Evolutionary conservation across 192 early-diverging fungal species (phyloP).

Genomic region (Phycomyces nitens): DNA sequence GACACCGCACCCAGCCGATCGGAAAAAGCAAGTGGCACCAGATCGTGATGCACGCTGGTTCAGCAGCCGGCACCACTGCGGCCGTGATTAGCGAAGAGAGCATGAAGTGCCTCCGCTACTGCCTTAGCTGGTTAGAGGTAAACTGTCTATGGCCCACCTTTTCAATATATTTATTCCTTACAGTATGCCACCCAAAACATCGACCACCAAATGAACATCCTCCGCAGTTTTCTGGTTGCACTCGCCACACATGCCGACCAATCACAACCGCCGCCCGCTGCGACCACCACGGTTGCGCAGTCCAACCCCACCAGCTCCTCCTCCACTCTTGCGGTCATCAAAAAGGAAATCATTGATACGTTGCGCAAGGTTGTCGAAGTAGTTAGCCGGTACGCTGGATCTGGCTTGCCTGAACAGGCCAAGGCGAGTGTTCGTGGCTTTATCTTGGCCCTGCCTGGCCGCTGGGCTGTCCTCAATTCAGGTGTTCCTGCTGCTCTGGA

Average conservation of each 20-base stretch:
- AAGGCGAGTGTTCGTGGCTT: constrained; percentile 75
- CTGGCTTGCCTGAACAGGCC: constrained; percentile 79
- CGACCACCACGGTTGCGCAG: too few relatives aligned
- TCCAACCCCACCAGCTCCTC: too few relatives aligned
- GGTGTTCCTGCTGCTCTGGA: not conserved
- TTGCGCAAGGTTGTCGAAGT: constrained; percentile 85
- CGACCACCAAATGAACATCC: constrained; percentile 59
- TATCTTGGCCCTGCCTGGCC: constrained; percentile 75
- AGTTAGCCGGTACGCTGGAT: constrained; percentile 80
- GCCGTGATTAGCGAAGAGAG: constrained; percentile 86
- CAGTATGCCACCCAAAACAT: constrained; percentile 77
- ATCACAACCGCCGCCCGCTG: not conserved
- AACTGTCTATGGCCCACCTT: too few relatives aligned
- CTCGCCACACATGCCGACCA: constrained; percentile 23
- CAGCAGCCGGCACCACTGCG: constrained; percentile 62
- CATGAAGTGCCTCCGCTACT: constrained; percentile 83
- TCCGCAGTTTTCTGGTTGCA: constrained; percentile 55
- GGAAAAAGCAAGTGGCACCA: constrained; percentile 54
- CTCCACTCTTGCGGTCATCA: constrained; percentile 57
- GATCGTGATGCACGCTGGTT: constrained; percentile 57
- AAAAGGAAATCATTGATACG: constrained; percentile 81
- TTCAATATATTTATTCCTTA: not conserved
- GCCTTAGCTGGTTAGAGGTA: constrained; percentile 80
- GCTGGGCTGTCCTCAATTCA: constrained; percentile 60
- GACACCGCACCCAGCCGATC: constrained; percentile 22